Evolutionary conservation across 805 yeast species (phyloP), one percentile per base, ranked within the genome.

Genomic region (Ogataea paraovalis): DNA sequence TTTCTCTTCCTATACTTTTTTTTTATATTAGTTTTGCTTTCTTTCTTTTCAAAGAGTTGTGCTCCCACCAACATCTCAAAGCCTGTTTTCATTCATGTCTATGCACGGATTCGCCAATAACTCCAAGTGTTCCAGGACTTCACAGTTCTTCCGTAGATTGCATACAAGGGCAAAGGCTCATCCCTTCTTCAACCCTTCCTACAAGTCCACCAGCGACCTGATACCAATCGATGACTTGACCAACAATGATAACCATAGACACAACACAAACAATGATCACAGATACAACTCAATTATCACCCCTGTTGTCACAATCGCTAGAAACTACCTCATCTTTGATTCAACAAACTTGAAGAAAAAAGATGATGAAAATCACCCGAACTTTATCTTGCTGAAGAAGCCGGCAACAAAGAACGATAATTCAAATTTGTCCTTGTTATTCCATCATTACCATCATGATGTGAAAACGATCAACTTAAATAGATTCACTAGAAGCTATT

Each of bases 111-210:
- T 34, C 16, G 38, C 12, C 8, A 34, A 34, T 18, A n/a, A n/a
- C 10, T 34, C 38, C 3, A 34, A 16, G 20, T n/a, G 19, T 8
- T 4, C 39, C 66, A 8, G 71, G 49, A 55, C 58, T 64, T 14
- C 45, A 21, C 18, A 25, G 30, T 38, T 14, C 8, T 44, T 22
- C 19, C 20, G 34, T 10, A 2, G 18, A 25, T 18, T 34, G 19
- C 38, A 34, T 18, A 34, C 21, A n/a, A 34, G 9, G 12, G 41
- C 53, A 14, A 34, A 6, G 12, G 41, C 53, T 3, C 68, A 62
- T 34, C 65, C 68, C 14, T 67, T 68, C 51, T 68, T 68, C 55
- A 59, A 62, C 20, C 72, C 72, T 4, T 62, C 67, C 8, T 68
- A 68, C 49, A 50, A 56, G 16, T 53, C 56, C 12, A 64, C 65